Percentiles rank a stretch among this genome's conserved stretches.
phyloP scores from a whole-genome alignment of 306 rosid genomes.

The Coriaria nepalensis region DNA sequence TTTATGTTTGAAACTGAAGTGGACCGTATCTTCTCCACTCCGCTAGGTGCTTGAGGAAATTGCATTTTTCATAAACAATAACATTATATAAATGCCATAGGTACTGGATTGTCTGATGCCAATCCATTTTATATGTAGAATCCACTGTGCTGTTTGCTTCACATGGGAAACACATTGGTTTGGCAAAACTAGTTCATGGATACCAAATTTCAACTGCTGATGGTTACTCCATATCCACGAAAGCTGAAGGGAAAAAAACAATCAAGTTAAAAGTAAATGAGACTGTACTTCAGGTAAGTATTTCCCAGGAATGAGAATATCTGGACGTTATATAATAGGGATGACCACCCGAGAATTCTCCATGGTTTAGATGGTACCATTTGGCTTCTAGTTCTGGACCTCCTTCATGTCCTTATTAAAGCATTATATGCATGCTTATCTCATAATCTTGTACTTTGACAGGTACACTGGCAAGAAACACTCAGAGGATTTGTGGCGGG shows the following conservation, averaged over 20 bases:
- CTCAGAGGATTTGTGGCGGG: constrained; percentile 92
- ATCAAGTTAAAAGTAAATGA: constrained; percentile 77
- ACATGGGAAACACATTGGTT: constrained; percentile 77
- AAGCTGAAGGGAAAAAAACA: constrained; percentile 65
- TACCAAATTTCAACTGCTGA: constrained; percentile 51
- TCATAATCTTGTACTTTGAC: constrained; percentile 15
- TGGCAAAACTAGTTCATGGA: constrained; percentile 84
- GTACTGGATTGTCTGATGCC: constrained; percentile 20
- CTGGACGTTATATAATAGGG: constrained; percentile 4
- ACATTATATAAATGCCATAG: constrained; percentile 5
- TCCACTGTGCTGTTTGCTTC: constrained; percentile 85
- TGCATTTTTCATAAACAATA: constrained; percentile 9
- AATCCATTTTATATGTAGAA: constrained; percentile 40
- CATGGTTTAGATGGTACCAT: not conserved
- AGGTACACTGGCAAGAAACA: constrained; percentile 99
- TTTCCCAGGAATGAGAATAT: not conserved
- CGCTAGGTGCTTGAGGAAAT: constrained; percentile 52
- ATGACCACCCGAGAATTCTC: not conserved
- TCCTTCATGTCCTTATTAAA: not conserved
- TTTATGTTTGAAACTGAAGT: constrained; percentile 86
- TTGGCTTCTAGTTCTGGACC: too few species aligned
- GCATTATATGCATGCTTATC: not conserved
- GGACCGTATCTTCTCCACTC: constrained; percentile 89
- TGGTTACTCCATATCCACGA: constrained; percentile 65
- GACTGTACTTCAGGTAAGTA: constrained; percentile 82